Evolutionary conservation across 164 flowering plant species (phyloP).

Genomic region (Umbilicus rupestris): DNA sequence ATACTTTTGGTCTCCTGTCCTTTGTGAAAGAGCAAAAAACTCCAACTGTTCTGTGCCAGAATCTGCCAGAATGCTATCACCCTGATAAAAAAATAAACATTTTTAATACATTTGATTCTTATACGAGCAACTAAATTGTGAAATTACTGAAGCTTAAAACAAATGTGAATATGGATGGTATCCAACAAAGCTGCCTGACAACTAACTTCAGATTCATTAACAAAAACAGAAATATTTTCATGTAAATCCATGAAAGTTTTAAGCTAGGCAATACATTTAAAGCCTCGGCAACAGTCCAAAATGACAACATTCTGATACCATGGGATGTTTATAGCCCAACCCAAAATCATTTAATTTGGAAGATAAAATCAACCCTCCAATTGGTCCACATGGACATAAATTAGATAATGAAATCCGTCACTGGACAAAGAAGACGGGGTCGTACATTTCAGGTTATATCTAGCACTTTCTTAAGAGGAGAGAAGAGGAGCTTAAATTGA

Average conservation of each 20-base stretch:
- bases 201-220: neutral
- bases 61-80: conserved; percentile 88
- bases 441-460: neutral
- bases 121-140: too few species aligned
- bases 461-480: neutral
- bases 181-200: neutral
- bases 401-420: neutral
- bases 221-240: neutral
- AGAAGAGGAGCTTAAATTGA: neutral
- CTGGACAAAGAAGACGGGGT: neutral
- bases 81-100: conserved; percentile 29
- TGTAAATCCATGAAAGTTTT: neutral
- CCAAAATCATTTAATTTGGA: neutral
- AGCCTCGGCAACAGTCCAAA: neutral
- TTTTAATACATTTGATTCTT: neutral
- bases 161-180: neutral
- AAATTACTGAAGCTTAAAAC: neutral
- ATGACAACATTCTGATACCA: neutral
- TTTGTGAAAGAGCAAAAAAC: conserved; percentile 92
- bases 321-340: neutral
- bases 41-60: conserved; percentile 98
- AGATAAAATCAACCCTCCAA: neutral
- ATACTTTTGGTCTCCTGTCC: conserved; percentile 88
- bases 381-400: neutral
- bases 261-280: neutral